A percentile compares a stretch with the other conserved stretches of the same genome.
Evolutionary conservation across 2,329 filamentous ascomycete species (phyloP).

Genomic region (Pseudogymnoascus destructans): DNA sequence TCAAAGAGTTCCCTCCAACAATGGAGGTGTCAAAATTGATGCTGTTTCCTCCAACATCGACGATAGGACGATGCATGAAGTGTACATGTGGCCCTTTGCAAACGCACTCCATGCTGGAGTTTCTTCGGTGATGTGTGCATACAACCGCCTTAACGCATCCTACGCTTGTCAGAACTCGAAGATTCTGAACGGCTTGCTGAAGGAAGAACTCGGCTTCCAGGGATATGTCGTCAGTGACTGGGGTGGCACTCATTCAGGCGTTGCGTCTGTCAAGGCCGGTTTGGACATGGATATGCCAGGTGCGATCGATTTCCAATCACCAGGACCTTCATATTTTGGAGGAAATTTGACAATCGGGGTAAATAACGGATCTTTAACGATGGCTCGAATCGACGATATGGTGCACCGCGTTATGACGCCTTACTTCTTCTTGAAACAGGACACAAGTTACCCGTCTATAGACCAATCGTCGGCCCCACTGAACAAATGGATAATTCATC

Average conservation of each 20-base stretch:
- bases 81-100: conserved; percentile 68
- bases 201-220: conserved; percentile 37
- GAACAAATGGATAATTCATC: neutral
- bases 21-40: conserved; percentile 35
- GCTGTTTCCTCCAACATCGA: conserved; percentile 44
- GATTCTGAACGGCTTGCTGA: conserved; percentile 36
- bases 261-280: conserved; percentile 32
- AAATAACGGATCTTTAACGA: conserved; percentile 33
- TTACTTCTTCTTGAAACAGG: conserved; percentile 38
- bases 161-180: conserved; percentile 39
- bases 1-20: conserved; percentile 25
- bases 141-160: conserved; percentile 35
- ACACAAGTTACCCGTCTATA: conserved; percentile 31
- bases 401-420: conserved; percentile 44
- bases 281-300: conserved; percentile 42
- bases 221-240: conserved; percentile 35
- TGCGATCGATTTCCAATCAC: conserved; percentile 30
- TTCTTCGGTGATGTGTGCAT: conserved; percentile 49
- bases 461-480: conserved; percentile 31
- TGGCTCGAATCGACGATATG: conserved; percentile 34
- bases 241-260: conserved; percentile 31
- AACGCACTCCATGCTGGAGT: conserved; percentile 58
- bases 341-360: conserved; percentile 30
- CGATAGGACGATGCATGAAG: conserved; percentile 61
- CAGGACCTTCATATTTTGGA: conserved; percentile 10